Conservation (phyloP, 2,329 filamentous ascomycete genomes). For the Botrytis fabae region DNA sequence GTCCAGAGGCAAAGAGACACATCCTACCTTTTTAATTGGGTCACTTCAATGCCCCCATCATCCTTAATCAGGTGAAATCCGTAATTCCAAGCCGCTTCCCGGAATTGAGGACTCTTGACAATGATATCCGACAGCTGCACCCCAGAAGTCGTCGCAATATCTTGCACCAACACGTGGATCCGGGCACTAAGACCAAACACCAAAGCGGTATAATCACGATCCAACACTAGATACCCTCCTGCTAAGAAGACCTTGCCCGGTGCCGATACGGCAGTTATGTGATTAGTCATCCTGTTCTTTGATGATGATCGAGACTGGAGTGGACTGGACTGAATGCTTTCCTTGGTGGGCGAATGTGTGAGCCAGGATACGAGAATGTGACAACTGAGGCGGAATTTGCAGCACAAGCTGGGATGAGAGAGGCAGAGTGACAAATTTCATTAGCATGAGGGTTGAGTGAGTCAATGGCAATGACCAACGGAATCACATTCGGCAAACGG, state of each 20-base stretch:
- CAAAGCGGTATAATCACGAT: conserved; percentile 78
- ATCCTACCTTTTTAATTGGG: conserved; percentile 73
- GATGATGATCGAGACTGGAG: background rate
- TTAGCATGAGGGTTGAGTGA: background rate
- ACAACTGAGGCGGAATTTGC: background rate
- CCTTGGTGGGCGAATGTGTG: background rate
- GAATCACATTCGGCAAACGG: background rate
- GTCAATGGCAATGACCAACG: background rate
- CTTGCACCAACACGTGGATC: conserved; percentile 63
- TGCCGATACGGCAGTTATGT: conserved; percentile 64
- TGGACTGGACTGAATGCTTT: background rate
- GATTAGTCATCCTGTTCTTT: conserved; percentile 12
- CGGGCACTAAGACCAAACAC: conserved; percentile 67
- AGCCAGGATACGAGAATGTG: background rate
- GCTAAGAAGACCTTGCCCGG: conserved; percentile 95
- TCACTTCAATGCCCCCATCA: conserved; percentile 77
- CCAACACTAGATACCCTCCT: conserved; percentile 92
- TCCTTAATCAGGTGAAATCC: conserved; percentile 69
- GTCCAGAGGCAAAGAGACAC: conserved; percentile 17
- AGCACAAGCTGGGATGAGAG: background rate
- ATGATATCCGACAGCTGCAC: conserved; percentile 72
- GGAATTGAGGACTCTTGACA: conserved; percentile 89
- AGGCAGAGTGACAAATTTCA: background rate
- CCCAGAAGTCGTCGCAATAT: conserved; percentile 59
- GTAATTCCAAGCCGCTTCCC: conserved; percentile 85